phyloP scores from a whole-genome alignment of 331 rosid species.

The Dryas integrifolia region DNA sequence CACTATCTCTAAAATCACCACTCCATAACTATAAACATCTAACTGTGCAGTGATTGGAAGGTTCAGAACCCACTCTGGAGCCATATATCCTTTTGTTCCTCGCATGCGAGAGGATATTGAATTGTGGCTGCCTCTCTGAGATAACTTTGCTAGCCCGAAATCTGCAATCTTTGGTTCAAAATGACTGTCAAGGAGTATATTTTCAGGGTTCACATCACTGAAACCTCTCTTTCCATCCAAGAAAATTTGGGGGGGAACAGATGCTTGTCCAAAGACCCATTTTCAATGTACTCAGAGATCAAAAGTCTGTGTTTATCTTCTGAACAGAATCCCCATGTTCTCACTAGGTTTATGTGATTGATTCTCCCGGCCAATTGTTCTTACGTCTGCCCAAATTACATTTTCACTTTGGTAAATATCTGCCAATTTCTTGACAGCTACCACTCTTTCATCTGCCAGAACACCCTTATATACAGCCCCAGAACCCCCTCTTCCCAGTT shows the following conservation, averaged over 20 bases:
- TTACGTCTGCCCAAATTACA: not conserved
- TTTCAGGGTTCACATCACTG: conserved; percentile 24
- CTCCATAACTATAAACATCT: conserved; percentile 7
- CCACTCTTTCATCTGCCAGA: not conserved
- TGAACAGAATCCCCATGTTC: not conserved
- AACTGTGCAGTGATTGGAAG: conserved; percentile 11
- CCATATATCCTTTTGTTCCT: conserved; percentile 12
- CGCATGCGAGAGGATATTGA: not conserved
- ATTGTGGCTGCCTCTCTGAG: not conserved
- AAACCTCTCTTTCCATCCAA: conserved; percentile 11
- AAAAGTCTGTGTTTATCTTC: not conserved
- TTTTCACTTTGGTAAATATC: not conserved
- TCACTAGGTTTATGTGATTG: conserved; percentile 8
- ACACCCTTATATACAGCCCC: conserved; percentile 11
- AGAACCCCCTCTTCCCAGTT: conserved; percentile 19
- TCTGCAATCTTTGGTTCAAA: conserved; percentile 19
- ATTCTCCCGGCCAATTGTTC: not conserved
- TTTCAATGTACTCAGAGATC: not conserved
- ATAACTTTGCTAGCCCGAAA: conserved; percentile 23
- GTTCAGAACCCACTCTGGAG: conserved; percentile 7
- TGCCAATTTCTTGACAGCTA: conserved; percentile 5
- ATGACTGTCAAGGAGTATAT: conserved; percentile 14
- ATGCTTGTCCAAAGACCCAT: conserved; percentile 8
- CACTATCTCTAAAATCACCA: conserved; percentile 6
- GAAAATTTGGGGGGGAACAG: not conserved